These are phyloP conservation scores for Acacia melanoxylon DNA, from an alignment of 306 rosid species.

Conservation along the genomic window DNA sequence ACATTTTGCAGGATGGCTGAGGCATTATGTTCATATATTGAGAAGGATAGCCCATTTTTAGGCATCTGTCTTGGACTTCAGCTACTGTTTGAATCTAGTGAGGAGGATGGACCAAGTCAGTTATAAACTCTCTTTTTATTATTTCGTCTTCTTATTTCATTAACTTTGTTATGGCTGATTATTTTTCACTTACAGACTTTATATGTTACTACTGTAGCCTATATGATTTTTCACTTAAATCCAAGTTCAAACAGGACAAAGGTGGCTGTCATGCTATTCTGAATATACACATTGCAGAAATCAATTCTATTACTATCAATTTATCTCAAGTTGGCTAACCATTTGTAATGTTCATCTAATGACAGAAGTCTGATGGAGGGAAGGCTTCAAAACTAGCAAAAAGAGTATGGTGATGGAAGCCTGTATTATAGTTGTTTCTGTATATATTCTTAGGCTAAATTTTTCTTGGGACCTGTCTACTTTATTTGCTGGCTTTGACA, in stretches of 20 bases:
- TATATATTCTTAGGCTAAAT: conserved; percentile 4
- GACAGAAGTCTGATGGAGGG: conserved; percentile 71
- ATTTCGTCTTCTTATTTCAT: background rate
- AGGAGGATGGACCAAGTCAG: conserved; percentile 89
- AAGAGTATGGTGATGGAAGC: conserved; percentile 58
- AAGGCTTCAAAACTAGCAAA: conserved; percentile 87
- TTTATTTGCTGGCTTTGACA: background rate
- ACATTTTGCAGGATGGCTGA: conserved; percentile 77
- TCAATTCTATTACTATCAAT: conserved; percentile 22
- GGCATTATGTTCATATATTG: conserved; percentile 81
- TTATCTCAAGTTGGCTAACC: conserved; percentile 38
- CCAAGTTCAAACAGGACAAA: conserved; percentile 58
- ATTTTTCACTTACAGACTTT: background rate
- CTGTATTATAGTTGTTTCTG: background rate
- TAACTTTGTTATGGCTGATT: background rate
- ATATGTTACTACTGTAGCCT: conserved; percentile 2
- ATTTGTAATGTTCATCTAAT: conserved; percentile 57
- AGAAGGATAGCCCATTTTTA: conserved; percentile 81
- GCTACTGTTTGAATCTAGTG: conserved; percentile 89
- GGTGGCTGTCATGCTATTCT: conserved; percentile 57
- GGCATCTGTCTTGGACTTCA: conserved; percentile 99
- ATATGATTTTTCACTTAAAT: conserved; percentile 43
- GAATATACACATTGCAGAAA: conserved; percentile 22
- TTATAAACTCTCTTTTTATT: conserved; percentile 19
- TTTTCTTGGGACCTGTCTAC: background rate